Evolutionary conservation across 2,329 filamentous ascomycete genomes (phyloP), one percentile per base, ranked within the genome.

Genomic region (Colletotrichum sp.): DNA sequence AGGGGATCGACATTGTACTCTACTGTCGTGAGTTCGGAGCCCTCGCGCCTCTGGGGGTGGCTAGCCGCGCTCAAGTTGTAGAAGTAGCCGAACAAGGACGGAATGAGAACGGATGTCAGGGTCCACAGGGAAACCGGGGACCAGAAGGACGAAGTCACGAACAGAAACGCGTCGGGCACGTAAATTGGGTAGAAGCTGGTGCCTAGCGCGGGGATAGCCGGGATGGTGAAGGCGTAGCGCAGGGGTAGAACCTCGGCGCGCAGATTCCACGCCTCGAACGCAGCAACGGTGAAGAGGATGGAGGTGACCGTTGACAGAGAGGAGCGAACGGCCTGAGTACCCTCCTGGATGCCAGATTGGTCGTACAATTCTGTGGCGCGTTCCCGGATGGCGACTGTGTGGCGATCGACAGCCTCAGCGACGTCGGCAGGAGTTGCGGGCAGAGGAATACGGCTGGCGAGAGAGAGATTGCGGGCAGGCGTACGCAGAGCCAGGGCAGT

Each of bases 131-230:
- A 88, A 71, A 94, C 92, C 0, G 96, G 94, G 1, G 91, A 93
- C 96, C 96, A 99, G 89, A 98, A 99, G 30, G 90, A 90, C 52
- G 90, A 87, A 2, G 94, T 95, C 49, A 98, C 85, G 10, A 98
- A 87, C 34, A 93, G 85, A 84, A 97, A 98, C 80, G 98, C 88
- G 84, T 99, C 95, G 1, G 96, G 95, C 24, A 97, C 85, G 80
- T 91, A 90, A 77, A 98, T 88, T 4, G 92, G 87, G 78, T 91
- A 89, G 77, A 91, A 90, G 8, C 88, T 85, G 16, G 90, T 91
- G 72, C 89, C 88, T 26, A 95, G 83, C 24, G 88, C 83, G 15
- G 84, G 79, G 70, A 94, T 83, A 34, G 92, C 89, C 7, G 95
- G 94, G 67, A 96, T 88, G 75, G 94, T 93, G 82, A 96, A 93